Evolutionary conservation across 164 flowering plant species (phyloP).

Genomic region (Dillenia turbinata): DNA sequence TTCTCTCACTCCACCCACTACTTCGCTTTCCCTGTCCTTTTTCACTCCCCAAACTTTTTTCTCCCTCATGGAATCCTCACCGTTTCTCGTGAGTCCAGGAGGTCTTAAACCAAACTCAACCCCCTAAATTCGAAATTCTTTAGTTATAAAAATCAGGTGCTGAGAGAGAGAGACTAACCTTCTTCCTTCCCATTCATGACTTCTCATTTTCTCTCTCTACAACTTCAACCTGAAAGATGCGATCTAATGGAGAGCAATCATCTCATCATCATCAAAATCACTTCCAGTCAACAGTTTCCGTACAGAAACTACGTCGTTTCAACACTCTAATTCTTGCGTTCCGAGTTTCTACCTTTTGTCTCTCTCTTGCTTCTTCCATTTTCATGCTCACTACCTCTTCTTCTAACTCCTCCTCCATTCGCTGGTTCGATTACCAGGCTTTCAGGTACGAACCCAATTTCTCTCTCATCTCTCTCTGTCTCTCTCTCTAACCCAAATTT

Average conservation of each 20-base stretch:
- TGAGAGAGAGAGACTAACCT: not conserved
- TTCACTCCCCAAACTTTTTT: constrained; percentile 6
- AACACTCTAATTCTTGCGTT: constrained; percentile 61
- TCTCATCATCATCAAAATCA: constrained; percentile 22
- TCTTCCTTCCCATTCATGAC: constrained; percentile 31
- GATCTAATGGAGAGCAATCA: constrained; percentile 47
- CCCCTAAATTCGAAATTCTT: constrained; percentile 1
- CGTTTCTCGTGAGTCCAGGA: constrained; percentile 32
- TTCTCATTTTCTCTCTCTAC: constrained; percentile 3
- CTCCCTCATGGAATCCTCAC: constrained; percentile 20
- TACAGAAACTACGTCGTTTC: constrained; percentile 70
- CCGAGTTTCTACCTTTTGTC: constrained; percentile 65
- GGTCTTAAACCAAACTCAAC: constrained; percentile 6
- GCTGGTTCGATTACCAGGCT: constrained; percentile 63
- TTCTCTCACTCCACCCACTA: not conserved
- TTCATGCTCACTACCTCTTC: constrained; percentile 74
- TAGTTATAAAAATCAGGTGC: not conserved
- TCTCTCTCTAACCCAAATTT: not conserved
- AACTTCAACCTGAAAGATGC: constrained; percentile 26
- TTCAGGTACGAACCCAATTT: constrained; percentile 42
- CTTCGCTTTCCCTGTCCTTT: not conserved
- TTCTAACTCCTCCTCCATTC: constrained; percentile 37
- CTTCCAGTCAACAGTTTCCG: constrained; percentile 73
- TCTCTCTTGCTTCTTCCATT: constrained; percentile 61
- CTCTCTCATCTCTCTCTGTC: not conserved